Base-by-base conservation (phyloP, 73 alveolate species). In the Uronychia setigera region DNA sequence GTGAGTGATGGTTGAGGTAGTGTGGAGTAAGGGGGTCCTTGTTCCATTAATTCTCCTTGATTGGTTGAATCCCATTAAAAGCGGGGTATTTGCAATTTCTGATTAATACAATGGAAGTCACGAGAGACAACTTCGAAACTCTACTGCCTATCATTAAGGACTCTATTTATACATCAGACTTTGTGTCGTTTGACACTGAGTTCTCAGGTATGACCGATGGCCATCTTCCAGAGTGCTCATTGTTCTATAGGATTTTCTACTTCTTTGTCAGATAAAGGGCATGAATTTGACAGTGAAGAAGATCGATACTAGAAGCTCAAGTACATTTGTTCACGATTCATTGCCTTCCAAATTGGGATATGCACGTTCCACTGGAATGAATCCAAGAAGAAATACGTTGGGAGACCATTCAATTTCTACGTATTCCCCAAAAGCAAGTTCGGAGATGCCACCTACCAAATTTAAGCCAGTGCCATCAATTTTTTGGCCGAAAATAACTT, bases 31-130 rank as follows among this genome's bases (percentile, higher is more conserved):
- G n/a, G n/a, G n/a, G n/a, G n/a, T n/a, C n/a, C n/a, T n/a, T n/a
- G n/a, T n/a, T n/a, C n/a, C n/a, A n/a, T n/a, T n/a, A n/a, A n/a
- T n/a, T n/a, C n/a, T n/a, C n/a, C n/a, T n/a, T n/a, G n/a, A n/a
- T n/a, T n/a, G n/a, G n/a, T n/a, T n/a, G n/a, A n/a, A n/a, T n/a
- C n/a, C n/a, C n/a, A n/a, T n/a, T n/a, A n/a, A n/a, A n/a, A n/a
- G n/a, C n/a, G n/a, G n/a, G n/a, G n/a, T n/a, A n/a, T n/a, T n/a
- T n/a, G n/a, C n/a, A n/a, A n/a, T n/a, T n/a, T n/a, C n/a, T n/a
- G n/a, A n/a, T n/a, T n/a, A n/a, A n/a, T n/a, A n/a, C n/a, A n/a
- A 91, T 91, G 96, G 91, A 88, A 59, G 59, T 91, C 30, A 91
- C 96, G 25, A 57, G 59, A 59, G 89, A 83, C 35, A 91, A 91